Percentiles rank a stretch among this genome's conserved stretches.
phyloP scores from a whole-genome alignment of 2,329 filamentous ascomycete genomes.

The Phialophora macrospora region DNA sequence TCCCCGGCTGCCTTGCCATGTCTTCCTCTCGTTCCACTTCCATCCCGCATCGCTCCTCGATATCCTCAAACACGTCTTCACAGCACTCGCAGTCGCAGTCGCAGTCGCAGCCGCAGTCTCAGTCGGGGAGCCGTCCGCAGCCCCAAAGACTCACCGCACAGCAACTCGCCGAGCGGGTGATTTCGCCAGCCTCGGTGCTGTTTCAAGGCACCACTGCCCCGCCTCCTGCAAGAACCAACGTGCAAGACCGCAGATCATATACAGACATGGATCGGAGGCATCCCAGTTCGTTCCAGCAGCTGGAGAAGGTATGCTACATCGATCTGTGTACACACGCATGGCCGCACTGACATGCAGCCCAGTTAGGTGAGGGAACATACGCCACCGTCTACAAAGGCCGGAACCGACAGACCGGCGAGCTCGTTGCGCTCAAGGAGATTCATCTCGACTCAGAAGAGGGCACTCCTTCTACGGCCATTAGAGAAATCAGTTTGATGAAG shows the following conservation, averaged over 20 bases:
- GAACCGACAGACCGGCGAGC: conserved; percentile 94
- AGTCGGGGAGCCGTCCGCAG: conserved; percentile 24
- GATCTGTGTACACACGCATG: background rate
- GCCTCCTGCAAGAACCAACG: conserved; percentile 25
- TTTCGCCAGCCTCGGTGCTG: conserved; percentile 39
- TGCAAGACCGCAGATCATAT: conserved; percentile 28
- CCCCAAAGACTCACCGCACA: conserved; percentile 31
- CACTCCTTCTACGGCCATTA: conserved; percentile 94
- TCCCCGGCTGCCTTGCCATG: conserved; percentile 33
- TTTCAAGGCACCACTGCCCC: conserved; percentile 34
- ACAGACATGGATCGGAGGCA: conserved; percentile 83
- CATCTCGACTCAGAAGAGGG: conserved; percentile 98
- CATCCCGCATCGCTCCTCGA: conserved; percentile 35
- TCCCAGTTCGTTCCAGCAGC: conserved; percentile 97
- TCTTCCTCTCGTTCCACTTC: conserved; percentile 36
- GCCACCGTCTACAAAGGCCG: conserved; percentile 98
- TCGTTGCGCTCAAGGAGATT: conserved; percentile 97
- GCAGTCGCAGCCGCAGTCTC: conserved; percentile 20
- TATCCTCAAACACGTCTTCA: conserved; percentile 33
- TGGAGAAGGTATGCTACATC: conserved; percentile 72
- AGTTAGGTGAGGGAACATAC: conserved; percentile 96
- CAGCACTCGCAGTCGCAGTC: conserved; percentile 25
- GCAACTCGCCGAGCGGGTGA: conserved; percentile 38
- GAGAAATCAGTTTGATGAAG: conserved; percentile 99
- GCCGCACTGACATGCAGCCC: conserved; percentile 40